Evolutionary conservation across 2,329 filamentous ascomycete species (phyloP).

Genomic region (Pseudocercospora eumusae): DNA sequence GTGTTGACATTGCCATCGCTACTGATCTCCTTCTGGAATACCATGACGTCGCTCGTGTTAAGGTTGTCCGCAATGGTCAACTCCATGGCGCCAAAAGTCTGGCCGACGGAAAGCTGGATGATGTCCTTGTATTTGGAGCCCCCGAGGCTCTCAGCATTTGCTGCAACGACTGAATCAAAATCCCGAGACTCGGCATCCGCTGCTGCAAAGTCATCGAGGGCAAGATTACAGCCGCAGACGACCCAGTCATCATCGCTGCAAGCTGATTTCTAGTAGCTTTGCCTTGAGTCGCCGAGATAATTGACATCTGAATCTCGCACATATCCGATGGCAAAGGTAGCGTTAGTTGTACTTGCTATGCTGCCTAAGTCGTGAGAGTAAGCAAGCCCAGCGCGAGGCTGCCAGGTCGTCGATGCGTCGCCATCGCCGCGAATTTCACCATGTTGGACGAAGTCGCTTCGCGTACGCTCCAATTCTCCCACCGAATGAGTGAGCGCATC

Average conservation of each 20-base stretch:
- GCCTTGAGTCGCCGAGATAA: conserved; percentile 45
- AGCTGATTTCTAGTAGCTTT: conserved; percentile 44
- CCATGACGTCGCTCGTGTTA: conserved; percentile 44
- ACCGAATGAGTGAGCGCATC: conserved; percentile 13
- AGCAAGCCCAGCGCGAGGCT: background rate
- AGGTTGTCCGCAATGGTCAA: conserved; percentile 47
- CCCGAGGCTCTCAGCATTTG: conserved; percentile 30
- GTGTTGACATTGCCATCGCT: conserved; percentile 36
- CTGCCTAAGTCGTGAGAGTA: conserved; percentile 39
- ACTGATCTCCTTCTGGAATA: conserved; percentile 61
- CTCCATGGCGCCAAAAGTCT: conserved; percentile 53
- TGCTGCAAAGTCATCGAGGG: conserved; percentile 45
- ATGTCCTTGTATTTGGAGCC: conserved; percentile 33
- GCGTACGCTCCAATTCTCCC: background rate
- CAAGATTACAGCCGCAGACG: conserved; percentile 42
- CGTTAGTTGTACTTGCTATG: conserved; percentile 30
- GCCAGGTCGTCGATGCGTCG: background rate
- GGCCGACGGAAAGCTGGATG: conserved; percentile 51
- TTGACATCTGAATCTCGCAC: conserved; percentile 46
- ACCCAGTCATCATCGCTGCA: conserved; percentile 36
- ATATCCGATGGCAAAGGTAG: conserved; percentile 48
- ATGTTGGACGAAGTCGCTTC: background rate
- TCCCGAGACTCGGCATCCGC: conserved; percentile 41
- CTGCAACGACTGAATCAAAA: conserved; percentile 27
- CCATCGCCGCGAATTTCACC: background rate